Base-by-base conservation (phyloP, 73 alveolate species). In the Paramecium tetraurelia region DNA sequence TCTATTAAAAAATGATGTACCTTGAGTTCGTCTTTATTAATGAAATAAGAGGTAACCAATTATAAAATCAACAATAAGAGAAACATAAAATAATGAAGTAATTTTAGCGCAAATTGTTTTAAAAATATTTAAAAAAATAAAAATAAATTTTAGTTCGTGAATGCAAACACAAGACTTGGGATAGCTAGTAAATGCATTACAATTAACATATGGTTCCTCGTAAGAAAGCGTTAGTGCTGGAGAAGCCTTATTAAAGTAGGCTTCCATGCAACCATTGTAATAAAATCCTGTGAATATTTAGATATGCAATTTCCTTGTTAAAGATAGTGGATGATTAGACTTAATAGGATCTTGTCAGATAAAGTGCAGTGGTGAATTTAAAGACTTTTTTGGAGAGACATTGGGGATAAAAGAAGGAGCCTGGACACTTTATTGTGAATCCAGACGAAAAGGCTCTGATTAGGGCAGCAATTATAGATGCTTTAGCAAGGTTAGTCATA, bases 301-400 rank as follows among this genome's bases (percentile, higher is more conserved):
- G 75, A 59, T 44, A 80, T 80, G 90, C 86, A 16, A 38, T 72
- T 43, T 72, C 86, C 5, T 43, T 72, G 10, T 36, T 72, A 0
- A 72, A 21, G 36, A 72, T 72, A 4, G 57, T 33, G 4, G 86
- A 72, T 38, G 86, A 72, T 18, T 20, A 31, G 18, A 21, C 18
- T 14, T 11, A 80, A 22, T 18, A 21, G 24, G 90, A 80, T 2
- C 11, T 24, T 27, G 57, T 80, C 4, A 80, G 90, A 24, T 22
- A 44, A 43, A 80, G 90, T 80, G 90, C 90, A 12, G 76, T 80
- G 5, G 90, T 80, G 50, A 80, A 80, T 43, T 24, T 80, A 14
- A 80, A 80, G 44, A 80, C 90, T 8, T 80, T 80, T 46, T 41
- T 80, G 72, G 90, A 80, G 77, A 80, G 22, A 21, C 75, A 80